A percentile compares a stretch with the other conserved stretches of the same genome.
Conservation (phyloP, 345 rosid species). For the Adansonia digitata region DNA sequence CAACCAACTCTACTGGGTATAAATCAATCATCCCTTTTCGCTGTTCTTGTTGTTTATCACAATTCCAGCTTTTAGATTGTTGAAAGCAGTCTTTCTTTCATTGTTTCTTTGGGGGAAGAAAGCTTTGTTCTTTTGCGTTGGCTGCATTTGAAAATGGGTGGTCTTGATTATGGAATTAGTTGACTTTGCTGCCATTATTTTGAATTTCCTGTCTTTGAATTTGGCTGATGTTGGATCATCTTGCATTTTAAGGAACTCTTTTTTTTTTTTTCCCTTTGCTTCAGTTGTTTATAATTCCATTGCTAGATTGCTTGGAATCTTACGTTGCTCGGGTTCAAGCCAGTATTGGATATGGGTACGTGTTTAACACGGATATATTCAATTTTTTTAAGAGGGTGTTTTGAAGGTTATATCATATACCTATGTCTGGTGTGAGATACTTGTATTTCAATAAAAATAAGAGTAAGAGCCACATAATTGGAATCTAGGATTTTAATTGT, state of each 20-base stretch:
- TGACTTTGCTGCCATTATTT: not conserved
- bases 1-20: slow-evolving; percentile 47
- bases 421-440: no score
- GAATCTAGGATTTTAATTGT: not conserved
- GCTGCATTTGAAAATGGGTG: not conserved
- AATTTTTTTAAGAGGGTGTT: no score
- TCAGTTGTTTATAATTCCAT: not conserved
- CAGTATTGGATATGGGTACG: no score
- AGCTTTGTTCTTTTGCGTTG: not conserved
- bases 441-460: no score
- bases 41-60: not conserved
- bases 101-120: not conserved
- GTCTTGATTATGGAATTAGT: not conserved
- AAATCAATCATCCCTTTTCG: slow-evolving; percentile 9
- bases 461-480: no score
- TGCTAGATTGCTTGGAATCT: not conserved
- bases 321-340: no score
- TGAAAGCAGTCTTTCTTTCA: not conserved
- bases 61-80: slow-evolving; percentile 1
- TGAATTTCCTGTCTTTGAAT: not conserved
- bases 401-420: no score
- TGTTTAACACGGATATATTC: no score
- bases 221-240: not conserved
- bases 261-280: no score
- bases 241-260: not conserved